Base-by-base conservation (phyloP, 208 protist genomes). In the Crithidia expoeki region DNA sequence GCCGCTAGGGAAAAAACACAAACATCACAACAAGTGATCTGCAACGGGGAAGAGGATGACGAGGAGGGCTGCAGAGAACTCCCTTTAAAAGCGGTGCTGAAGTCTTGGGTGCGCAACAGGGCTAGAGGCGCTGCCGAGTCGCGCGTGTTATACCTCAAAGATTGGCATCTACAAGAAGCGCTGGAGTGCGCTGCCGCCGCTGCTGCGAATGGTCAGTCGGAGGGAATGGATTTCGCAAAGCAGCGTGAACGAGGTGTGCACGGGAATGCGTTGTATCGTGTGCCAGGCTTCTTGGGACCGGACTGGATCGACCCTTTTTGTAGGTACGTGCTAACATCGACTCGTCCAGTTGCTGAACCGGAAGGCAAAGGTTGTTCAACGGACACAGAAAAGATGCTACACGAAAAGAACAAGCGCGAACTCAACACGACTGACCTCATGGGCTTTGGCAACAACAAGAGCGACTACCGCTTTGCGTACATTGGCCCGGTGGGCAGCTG, bases 401-500 rank as follows among this genome's bases (percentile, higher is more conserved):
- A 9, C n/a, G n/a, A n/a, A n/a, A n/a, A n/a, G n/a, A n/a, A n/a
- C n/a, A 58, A 4, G n/a, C 34, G 44, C 34, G 40, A 44, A 12
- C 19, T 38, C 44, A 44, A 4, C 9, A 4, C 59, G n/a, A 7
- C 40, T 23, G 0, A 57, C 2, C 40, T 69, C 17, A 38, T 23
- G 27, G 76, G 77, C 21, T 94, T 96, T 55, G 92, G 92, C 14
- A 74, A 85, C 47, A 78, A 74, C 32, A 34, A 52, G 42, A 83
- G 82, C 60, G 89, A 95, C 58, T 95, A 95, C 64, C 87, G 92
- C 23, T 95, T 96, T 60, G 85, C 80, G 33, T 96, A 95, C 80
- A 89, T 96, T 56, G 89, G 89, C 14, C 61, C 81, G 2, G 69
- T 79, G 6, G 60, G 68, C 34, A 90, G 78, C 49, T 91, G 84